Evolutionary conservation across 129 eudicot genomes (phyloP), one percentile per base, ranked within the genome.

Genomic region (Flaveria ramosissima): DNA sequence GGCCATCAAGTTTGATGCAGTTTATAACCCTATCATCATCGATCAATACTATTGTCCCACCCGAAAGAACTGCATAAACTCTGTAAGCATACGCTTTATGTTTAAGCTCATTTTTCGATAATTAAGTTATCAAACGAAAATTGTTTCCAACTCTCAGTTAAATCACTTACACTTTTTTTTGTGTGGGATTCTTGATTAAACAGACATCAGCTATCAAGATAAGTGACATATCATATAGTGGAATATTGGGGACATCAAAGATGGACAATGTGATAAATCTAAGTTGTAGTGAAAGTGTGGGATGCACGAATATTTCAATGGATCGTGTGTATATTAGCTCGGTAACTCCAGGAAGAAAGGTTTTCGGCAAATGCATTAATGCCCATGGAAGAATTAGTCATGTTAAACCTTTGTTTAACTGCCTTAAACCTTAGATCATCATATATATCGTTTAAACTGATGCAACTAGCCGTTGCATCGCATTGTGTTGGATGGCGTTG

Each of bases 41-140:
- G 96, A 89, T 56, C 96, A 89, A 81, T 87, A 77, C 80, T 89
- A 87, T 7, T 89, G 92, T 67, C 96, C 96, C 9, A 81, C 66
- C 23, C 73, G 3, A 36, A 75, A 63, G 12, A 59, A 76, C 52
- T 89, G 96, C 85, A 46, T 55, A 76, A 79, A 65, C 73, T 30
- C 68, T 13, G 96, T 85, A 81, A 83, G 89, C 59, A 26, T 68
- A 62, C 19, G 41, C 62, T 24, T 23, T 24, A 3, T 21, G 20
- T 3, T 73, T 36, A 12, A 48, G 32, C 39, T 56, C 19, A 55
- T 24, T 24, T 23, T 23, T 61, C 17, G 6, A 30, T 30, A 4
- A 30, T 30, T 3, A 30, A 59, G n/a, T 59, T 59, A 69, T 55
- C 10, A 43, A 69, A 10, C 8, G 7, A n/a, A n/a, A 27, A 8